Evolutionary conservation across 345 rosid genomes (phyloP).

Genomic region (Populus ilicifolia): DNA sequence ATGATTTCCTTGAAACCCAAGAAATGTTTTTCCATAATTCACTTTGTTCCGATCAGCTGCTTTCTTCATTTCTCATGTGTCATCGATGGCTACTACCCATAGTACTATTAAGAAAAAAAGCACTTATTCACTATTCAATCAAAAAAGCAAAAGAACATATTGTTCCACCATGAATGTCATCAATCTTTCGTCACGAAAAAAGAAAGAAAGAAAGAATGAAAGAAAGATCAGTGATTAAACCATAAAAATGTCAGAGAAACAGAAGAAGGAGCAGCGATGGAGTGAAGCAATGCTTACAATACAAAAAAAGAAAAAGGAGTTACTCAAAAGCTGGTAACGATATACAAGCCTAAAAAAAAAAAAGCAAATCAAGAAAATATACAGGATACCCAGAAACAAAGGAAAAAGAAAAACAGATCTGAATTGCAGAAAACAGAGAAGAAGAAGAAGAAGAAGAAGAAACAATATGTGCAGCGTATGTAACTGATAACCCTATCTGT

Average conservation of each 20-base stretch:
- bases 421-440: neutral
- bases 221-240: neutral
- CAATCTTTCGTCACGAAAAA: neutral
- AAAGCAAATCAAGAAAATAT: neutral
- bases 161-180: neutral
- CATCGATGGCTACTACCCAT: neutral
- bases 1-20: constrained; percentile 33
- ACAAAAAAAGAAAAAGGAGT: neutral
- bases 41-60: neutral
- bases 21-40: constrained; percentile 26
- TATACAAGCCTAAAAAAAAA: neutral
- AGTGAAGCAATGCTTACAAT: neutral
- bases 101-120: neutral
- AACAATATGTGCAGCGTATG: neutral
- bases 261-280: neutral
- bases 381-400: neutral
- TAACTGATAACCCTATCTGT: neutral
- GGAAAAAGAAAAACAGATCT: neutral
- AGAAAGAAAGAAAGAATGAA: neutral
- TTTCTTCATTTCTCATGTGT: neutral
- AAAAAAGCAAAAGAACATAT: neutral
- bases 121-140: neutral
- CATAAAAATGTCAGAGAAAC: neutral
- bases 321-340: neutral
- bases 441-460: neutral